Evolutionary conservation across 2,329 filamentous ascomycete genomes (phyloP), one percentile per base, ranked within the genome.

Genomic region (Fusarium multiceps): DNA sequence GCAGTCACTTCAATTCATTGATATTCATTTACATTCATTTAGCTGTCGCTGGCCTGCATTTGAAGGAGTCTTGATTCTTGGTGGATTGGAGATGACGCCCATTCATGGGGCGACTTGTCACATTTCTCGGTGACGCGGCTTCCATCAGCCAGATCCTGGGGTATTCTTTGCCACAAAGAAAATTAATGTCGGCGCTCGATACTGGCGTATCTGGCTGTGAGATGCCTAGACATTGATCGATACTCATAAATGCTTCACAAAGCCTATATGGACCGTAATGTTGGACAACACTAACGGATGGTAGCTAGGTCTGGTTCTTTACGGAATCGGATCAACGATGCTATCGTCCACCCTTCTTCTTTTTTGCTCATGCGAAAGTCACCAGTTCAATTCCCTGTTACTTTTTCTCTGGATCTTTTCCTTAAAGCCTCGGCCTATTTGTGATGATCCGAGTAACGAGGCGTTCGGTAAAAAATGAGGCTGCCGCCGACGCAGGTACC

Each of bases 261-360:
- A 37, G 32, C 14, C 18, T n/a, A 42, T 20, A 58, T 64, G 11
- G 18, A 12, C 0, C 3, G 4, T 7, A 14, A 46, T 41, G 43
- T 14, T 9, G 9, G 2, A n/a, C 4, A 2, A 7, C 13, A 21
- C 6, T 2, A 4, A 20, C 27, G 51, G 61, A 64, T 64, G 61
- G 61, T 64, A 43, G 54, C 61, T 64, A 64, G 61, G 61, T 56
- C 27, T 50, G 59, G 27, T 48, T 57, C 30, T 32, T 64, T 32
- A 46, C 59, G 34, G 53, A 55, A 18, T 64, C 60, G 37, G 32
- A 48, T 64, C 61, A 64, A 64, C 47, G 61, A 64, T 64, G 61
- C 27, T 63, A 64, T 63, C 40, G 28, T 64, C 59, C 61, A 56
- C 58, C 6, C 30, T 32, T 28, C 18, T 56, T 42, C 3, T 7